Percentiles rank a stretch among this genome's conserved stretches.
Evolutionary conservation across 2,329 filamentous ascomycete species (phyloP).

Genomic region (Colletotrichum phormii): DNA sequence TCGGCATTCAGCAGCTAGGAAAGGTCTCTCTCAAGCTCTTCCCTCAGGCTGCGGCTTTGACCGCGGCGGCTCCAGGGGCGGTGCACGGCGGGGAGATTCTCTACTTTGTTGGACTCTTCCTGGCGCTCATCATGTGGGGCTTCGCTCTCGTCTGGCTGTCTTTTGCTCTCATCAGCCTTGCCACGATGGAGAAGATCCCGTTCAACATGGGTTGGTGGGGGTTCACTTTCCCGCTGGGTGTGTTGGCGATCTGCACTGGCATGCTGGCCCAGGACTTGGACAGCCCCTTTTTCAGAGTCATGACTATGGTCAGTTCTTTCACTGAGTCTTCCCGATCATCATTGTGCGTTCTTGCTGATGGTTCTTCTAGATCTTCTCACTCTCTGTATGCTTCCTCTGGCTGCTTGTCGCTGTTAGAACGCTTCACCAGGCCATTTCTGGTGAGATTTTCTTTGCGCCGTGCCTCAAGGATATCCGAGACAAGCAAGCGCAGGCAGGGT

Average conservation of each 20-base stretch:
- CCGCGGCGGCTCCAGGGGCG: conserved; percentile 51
- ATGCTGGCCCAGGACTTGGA: conserved; percentile 53
- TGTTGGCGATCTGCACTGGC: conserved; percentile 55
- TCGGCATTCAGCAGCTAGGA: conserved; percentile 64
- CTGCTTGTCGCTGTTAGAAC: conserved; percentile 54
- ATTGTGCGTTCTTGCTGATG: not conserved
- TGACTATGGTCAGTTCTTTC: conserved; percentile 46
- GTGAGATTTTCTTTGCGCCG: conserved; percentile 58
- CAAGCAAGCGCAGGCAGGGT: conserved; percentile 44
- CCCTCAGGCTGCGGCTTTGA: conserved; percentile 56
- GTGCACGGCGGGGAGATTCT: conserved; percentile 62
- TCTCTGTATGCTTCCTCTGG: conserved; percentile 56
- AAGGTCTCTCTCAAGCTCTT: conserved; percentile 57
- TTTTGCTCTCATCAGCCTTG: conserved; percentile 55
- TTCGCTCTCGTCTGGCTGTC: conserved; percentile 57
- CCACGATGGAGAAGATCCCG: conserved; percentile 51
- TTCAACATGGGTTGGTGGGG: conserved; percentile 63
- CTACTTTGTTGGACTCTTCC: conserved; percentile 66
- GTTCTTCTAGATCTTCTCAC: conserved; percentile 50
- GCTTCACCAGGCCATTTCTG: conserved; percentile 49
- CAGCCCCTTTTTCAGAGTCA: conserved; percentile 56
- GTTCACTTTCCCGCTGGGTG: conserved; percentile 60
- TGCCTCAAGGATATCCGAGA: conserved; percentile 53
- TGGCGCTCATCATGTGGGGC: conserved; percentile 57
- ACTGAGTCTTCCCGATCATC: not conserved